phyloP scores from a whole-genome alignment of 129 eudicot species.

The Glebionis coronaria region DNA sequence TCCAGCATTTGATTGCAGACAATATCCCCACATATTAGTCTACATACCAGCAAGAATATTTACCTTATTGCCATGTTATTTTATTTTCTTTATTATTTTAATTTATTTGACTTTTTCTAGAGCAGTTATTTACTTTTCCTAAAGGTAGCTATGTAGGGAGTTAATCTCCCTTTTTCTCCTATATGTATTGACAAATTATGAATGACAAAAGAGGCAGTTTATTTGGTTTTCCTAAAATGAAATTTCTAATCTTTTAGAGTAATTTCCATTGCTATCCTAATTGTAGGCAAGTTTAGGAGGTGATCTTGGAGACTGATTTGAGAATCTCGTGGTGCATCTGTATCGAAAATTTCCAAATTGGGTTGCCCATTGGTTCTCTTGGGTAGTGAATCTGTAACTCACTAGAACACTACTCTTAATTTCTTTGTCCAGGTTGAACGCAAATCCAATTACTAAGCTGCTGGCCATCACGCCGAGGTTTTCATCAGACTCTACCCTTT shows the following conservation, averaged over 20 bases:
- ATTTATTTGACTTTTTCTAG: neutral
- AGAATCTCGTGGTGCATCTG: slow-evolving; percentile 1
- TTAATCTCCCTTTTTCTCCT: neutral
- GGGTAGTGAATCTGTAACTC: too few relatives aligned
- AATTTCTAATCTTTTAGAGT: neutral
- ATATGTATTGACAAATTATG: slow-evolving; percentile 1
- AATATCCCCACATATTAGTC: too few relatives aligned
- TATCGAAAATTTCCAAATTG: slow-evolving; percentile 2
- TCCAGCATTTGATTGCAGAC: too few relatives aligned
- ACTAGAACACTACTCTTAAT: too few relatives aligned
- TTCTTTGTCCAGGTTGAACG: too few relatives aligned
- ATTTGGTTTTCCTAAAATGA: neutral
- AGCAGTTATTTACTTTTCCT: slow-evolving; percentile 9
- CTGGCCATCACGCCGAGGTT: too few relatives aligned
- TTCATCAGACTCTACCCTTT: too few relatives aligned
- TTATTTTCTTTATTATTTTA: too few relatives aligned
- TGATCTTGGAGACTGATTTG: slow-evolving; percentile 21
- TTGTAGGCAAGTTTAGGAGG: slow-evolving; percentile 16
- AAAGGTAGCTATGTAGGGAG: neutral
- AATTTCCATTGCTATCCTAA: slow-evolving; percentile 8
- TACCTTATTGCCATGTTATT: too few relatives aligned
- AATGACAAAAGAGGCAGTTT: neutral
- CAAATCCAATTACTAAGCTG: too few relatives aligned
- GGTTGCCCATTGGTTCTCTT: neutral
- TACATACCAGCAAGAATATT: too few relatives aligned